Percentiles rank a stretch among this genome's conserved stretches.
These are phyloP conservation scores for Debaryomyces sp. DNA, from an alignment of 1,139 yeast genomes.

Conservation along the genomic window DNA sequence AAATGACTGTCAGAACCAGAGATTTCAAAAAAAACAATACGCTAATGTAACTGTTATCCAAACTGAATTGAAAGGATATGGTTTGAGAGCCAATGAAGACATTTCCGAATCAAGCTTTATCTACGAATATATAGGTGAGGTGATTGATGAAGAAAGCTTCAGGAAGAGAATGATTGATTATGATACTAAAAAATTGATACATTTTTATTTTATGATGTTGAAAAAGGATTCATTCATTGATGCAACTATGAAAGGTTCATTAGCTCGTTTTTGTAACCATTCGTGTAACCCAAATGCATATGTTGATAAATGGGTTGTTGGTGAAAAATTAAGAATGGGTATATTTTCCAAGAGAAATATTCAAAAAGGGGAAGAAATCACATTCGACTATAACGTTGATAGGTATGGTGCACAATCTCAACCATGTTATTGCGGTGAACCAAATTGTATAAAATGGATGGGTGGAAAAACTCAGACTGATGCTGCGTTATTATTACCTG, in stretches of 20 bases:
- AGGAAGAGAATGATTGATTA: slow-evolving; percentile 74
- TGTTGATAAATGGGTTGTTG: slow-evolving; percentile 97
- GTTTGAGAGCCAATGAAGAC: slow-evolving; percentile 68
- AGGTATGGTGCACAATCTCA: slow-evolving; percentile 95
- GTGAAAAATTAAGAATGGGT: slow-evolving; percentile 89
- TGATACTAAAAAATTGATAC: slow-evolving; percentile 71
- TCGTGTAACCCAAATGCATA: slow-evolving; percentile 93
- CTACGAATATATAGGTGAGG: slow-evolving; percentile 94
- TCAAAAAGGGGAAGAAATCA: slow-evolving; percentile 81
- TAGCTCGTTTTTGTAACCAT: slow-evolving; percentile 92
- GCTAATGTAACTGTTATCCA: slow-evolving; percentile 75
- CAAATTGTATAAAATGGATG: slow-evolving; percentile 87
- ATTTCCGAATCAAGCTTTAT: slow-evolving; percentile 70
- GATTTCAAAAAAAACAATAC: slow-evolving; percentile 78
- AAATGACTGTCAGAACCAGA: slow-evolving; percentile 76
- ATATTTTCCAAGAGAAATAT: slow-evolving; percentile 83
- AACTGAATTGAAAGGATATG: slow-evolving; percentile 87
- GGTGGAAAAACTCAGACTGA: slow-evolving; percentile 98
- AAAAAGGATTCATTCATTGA: slow-evolving; percentile 92
- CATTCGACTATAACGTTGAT: slow-evolving; percentile 95
- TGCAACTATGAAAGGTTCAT: slow-evolving; percentile 85
- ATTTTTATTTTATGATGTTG: slow-evolving; percentile 96
- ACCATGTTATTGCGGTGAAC: slow-evolving; percentile 92
- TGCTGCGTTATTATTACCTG: slow-evolving; percentile 82
- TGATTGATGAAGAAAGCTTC: slow-evolving; percentile 75